These are phyloP conservation scores for Arthrobotrys pseudoclavata DNA, from an alignment of 2,329 filamentous ascomycete genomes.

Conservation along the genomic window DNA sequence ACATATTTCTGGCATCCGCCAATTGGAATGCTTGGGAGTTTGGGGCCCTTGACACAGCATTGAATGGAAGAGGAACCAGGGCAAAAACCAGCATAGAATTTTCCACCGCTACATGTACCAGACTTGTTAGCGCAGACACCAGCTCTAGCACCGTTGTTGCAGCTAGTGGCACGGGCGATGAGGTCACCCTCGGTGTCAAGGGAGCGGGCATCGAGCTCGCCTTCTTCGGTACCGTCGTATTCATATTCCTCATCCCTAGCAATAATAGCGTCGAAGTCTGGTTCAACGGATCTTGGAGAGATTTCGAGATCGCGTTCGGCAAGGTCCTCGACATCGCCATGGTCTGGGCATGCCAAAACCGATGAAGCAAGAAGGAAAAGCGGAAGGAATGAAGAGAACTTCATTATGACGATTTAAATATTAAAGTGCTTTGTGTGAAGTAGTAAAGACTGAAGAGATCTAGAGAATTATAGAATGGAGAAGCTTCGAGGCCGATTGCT, in stretches of 20 bases:
- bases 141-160: slow-evolving; percentile 45
- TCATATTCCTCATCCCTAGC: slow-evolving; percentile 41
- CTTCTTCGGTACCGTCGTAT: slow-evolving; percentile 40
- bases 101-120: slow-evolving; percentile 32
- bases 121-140: slow-evolving; percentile 51
- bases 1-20: slow-evolving; percentile 66
- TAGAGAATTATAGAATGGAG: slow-evolving; percentile 1
- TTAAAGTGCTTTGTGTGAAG: neutral
- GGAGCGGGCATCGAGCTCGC: slow-evolving; percentile 39
- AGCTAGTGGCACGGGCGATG: slow-evolving; percentile 50
- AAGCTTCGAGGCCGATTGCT: slow-evolving; percentile 24
- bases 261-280: slow-evolving; percentile 35
- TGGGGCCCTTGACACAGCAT: slow-evolving; percentile 67
- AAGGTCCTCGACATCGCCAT: slow-evolving; percentile 24
- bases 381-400: slow-evolving; percentile 38
- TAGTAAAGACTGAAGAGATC: neutral
- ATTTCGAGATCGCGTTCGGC: slow-evolving; percentile 44
- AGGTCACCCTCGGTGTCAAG: slow-evolving; percentile 42
- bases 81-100: slow-evolving; percentile 64
- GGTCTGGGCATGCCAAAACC: slow-evolving; percentile 46
- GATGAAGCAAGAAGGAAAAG: slow-evolving; percentile 54
- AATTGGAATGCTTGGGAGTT: slow-evolving; percentile 65
- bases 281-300: slow-evolving; percentile 30
- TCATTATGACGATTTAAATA: slow-evolving; percentile 44
- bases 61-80: slow-evolving; percentile 67